These are phyloP conservation scores for Scytalidium lignicola DNA, from an alignment of 2,329 filamentous ascomycete genomes.

Conservation along the genomic window DNA sequence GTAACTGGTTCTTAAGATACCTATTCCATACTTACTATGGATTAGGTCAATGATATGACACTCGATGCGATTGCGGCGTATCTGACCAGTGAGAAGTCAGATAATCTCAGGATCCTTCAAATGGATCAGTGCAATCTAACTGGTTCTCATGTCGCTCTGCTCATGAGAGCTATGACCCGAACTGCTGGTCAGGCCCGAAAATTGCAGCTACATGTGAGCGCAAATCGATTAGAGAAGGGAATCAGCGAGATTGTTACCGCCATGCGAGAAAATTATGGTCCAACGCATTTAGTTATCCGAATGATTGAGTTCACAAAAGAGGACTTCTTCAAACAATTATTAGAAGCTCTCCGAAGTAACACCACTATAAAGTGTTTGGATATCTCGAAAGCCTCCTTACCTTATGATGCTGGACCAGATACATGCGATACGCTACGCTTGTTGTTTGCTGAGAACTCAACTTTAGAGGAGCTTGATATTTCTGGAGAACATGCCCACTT, in stretches of 20 bases:
- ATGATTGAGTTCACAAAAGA: constrained; percentile 54
- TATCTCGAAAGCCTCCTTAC: constrained; percentile 65
- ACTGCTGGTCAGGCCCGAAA: constrained; percentile 44
- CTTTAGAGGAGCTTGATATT: constrained; percentile 61
- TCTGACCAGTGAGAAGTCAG: constrained; percentile 54
- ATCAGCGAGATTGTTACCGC: constrained; percentile 46
- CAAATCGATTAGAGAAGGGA: constrained; percentile 43
- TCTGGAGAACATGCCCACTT: constrained; percentile 67
- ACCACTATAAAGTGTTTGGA: constrained; percentile 59
- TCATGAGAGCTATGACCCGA: constrained; percentile 58
- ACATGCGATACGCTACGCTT: constrained; percentile 58
- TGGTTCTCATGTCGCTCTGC: constrained; percentile 57
- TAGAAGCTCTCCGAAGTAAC: constrained; percentile 57
- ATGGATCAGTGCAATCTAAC: constrained; percentile 63
- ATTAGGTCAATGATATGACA: constrained; percentile 51
- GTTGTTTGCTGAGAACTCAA: constrained; percentile 64
- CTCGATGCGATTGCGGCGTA: constrained; percentile 63
- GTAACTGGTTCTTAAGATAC: constrained; percentile 3
- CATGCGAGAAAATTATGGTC: constrained; percentile 47
- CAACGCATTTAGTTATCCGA: constrained; percentile 59
- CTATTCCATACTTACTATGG: constrained; percentile 16
- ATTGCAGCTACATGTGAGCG: constrained; percentile 62
- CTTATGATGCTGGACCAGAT: constrained; percentile 62
- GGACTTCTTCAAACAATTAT: constrained; percentile 51
- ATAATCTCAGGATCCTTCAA: constrained; percentile 54